Percentiles rank a stretch among this genome's conserved stretches.
phyloP scores from a whole-genome alignment of 2,329 filamentous ascomycete species.

The Penicillium palitans region DNA sequence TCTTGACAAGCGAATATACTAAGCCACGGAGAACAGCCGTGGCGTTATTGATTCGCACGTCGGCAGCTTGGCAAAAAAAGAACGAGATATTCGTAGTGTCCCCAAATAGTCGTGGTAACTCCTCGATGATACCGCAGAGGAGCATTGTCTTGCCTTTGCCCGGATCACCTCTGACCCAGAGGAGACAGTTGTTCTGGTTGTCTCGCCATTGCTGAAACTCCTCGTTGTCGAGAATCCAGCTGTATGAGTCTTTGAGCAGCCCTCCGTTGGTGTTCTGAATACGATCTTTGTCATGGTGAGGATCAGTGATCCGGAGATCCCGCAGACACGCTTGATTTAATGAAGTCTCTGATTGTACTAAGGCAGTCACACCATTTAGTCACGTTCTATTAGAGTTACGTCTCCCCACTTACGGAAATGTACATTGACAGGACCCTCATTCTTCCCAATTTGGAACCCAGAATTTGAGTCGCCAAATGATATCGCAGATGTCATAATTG shows the following conservation, averaged over 20 bases:
- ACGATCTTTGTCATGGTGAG: constrained; percentile 20
- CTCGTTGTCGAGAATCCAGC: constrained; percentile 22
- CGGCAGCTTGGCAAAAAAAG: constrained; percentile 45
- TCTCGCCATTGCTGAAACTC: no score
- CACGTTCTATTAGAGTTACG: no score
- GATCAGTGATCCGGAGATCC: constrained; percentile 15
- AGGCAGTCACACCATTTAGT: no score
- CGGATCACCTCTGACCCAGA: constrained; percentile 27
- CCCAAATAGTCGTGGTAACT: constrained; percentile 10
- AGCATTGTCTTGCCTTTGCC: constrained; percentile 33
- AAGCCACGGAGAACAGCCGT: constrained; percentile 47
- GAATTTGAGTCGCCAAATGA: no score
- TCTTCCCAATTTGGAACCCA: no score
- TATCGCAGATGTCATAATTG: no score
- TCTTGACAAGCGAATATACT: constrained; percentile 41
- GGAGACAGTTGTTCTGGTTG: neutral
- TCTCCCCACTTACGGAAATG: no score
- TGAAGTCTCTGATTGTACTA: no score
- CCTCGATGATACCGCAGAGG: constrained; percentile 25
- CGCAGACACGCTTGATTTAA: constrained; percentile 5
- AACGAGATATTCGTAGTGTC: neutral
- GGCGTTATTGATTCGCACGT: constrained; percentile 43
- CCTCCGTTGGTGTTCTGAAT: constrained; percentile 25
- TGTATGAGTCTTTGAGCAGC: constrained; percentile 16
- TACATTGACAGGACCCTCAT: no score